Percentiles rank a stretch among this genome's conserved stretches.
phyloP scores from a whole-genome alignment of 2,329 filamentous ascomycete genomes.

The Fusarium sp. region DNA sequence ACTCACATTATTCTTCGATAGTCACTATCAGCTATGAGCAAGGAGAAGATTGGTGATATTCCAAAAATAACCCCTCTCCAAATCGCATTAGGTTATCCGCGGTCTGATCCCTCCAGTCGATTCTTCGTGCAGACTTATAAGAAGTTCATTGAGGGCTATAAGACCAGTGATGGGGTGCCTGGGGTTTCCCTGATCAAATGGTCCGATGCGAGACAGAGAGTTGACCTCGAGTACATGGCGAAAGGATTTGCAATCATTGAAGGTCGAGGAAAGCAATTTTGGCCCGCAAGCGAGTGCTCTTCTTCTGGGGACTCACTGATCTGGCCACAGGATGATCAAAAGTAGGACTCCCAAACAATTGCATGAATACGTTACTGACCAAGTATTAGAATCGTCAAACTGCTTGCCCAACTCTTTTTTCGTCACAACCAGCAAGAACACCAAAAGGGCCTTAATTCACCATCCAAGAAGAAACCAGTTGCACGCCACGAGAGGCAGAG shows the following conservation, averaged over 20 bases:
- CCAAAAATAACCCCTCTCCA: not conserved
- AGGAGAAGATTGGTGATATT: not conserved
- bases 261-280: not conserved
- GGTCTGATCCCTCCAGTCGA: not conserved
- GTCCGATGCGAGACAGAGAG: not conserved
- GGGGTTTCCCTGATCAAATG: not conserved
- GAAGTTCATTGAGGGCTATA: not conserved
- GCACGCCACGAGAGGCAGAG: not conserved
- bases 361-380: fast-evolving
- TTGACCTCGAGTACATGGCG: not conserved
- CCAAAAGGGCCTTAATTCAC: not conserved
- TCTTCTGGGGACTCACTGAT: not conserved
- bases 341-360: not conserved
- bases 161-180: fast-evolving
- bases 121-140: not conserved
- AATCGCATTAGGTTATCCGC: not conserved
- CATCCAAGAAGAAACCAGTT: not conserved
- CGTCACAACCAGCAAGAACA: not conserved
- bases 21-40: not conserved
- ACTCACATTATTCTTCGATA: not conserved
- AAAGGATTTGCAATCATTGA: not conserved
- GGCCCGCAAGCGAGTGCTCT: not conserved
- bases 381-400: not conserved
- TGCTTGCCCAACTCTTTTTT: not conserved
- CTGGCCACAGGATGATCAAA: not conserved